phyloP scores from a whole-genome alignment of 140 eudicot species.

The Ambrosia hybrid region DNA sequence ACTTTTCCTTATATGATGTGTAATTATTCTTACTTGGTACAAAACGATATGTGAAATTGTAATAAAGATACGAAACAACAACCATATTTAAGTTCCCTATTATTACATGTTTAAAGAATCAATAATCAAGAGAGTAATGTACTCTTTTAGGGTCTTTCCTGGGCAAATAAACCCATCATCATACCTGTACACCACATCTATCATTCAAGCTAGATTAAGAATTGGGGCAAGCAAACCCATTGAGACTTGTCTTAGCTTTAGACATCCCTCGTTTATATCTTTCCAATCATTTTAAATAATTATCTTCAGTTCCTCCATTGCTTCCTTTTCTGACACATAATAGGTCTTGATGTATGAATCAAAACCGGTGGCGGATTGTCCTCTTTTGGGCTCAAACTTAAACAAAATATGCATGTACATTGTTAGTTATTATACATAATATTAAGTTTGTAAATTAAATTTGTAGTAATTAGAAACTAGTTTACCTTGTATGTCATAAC shows the following conservation, averaged over 20 bases:
- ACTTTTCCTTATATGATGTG: too few relatives aligned
- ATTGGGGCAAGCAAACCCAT: conserved; percentile 26
- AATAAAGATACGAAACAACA: not conserved
- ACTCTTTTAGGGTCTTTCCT: conserved; percentile 26
- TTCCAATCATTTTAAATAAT: conserved; percentile 43
- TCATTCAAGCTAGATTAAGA: conserved; percentile 31
- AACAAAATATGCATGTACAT: not conserved
- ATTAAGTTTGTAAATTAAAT: not conserved
- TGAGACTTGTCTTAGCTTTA: conserved; percentile 34
- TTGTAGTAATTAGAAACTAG: not conserved
- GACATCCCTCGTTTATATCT: conserved; percentile 36
- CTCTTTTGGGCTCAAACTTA: conserved; percentile 38
- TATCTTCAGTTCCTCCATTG: conserved; percentile 14
- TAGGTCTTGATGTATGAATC: conserved; percentile 28
- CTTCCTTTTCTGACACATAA: conserved; percentile 25
- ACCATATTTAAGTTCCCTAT: not conserved
- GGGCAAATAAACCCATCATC: conserved; percentile 33
- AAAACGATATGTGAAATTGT: not conserved
- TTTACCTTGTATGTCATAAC: conserved; percentile 27
- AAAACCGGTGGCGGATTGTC: conserved; percentile 32
- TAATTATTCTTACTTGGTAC: not conserved
- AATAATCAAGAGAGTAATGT: conserved; percentile 27
- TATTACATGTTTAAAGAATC: conserved; percentile 9
- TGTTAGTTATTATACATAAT: not conserved
- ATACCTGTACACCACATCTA: conserved; percentile 31